phyloP scores from a whole-genome alignment of 345 rosid genomes.

The Fremontodendron californicum region DNA sequence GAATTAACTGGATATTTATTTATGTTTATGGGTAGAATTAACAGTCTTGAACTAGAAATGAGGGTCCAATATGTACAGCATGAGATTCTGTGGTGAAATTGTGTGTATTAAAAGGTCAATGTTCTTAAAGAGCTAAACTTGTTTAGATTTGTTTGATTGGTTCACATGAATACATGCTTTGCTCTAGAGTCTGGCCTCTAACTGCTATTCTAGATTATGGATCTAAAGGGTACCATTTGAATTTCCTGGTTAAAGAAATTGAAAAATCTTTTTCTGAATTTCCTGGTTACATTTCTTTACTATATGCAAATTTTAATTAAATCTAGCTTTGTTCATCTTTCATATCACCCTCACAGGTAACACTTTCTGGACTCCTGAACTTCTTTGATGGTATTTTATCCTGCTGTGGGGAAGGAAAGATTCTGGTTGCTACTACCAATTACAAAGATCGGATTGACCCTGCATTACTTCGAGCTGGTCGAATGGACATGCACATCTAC shows the following conservation, averaged over 20 bases:
- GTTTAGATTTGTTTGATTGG: not conserved
- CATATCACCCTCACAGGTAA: slow-evolving; percentile 17
- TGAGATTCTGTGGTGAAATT: not conserved
- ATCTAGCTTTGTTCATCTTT: not conserved
- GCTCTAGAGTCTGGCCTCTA: not conserved
- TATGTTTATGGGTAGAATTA: not conserved
- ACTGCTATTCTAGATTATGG: not conserved
- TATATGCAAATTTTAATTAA: not conserved
- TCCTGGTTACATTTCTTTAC: not conserved
- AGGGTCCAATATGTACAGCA: not conserved
- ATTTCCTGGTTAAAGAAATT: not conserved
- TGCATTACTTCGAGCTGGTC: slow-evolving; percentile 39
- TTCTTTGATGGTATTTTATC: slow-evolving; percentile 43
- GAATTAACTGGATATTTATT: not conserved
- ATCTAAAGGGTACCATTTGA: not conserved
- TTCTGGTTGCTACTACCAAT: slow-evolving; percentile 41
- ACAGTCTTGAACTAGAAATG: not conserved
- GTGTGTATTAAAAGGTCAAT: not conserved
- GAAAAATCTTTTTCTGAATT: not conserved
- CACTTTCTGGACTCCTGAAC: slow-evolving; percentile 43
- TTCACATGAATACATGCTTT: not conserved
- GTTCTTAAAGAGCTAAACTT: not conserved
- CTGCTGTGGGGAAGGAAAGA: slow-evolving; percentile 48
- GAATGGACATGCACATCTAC: slow-evolving; percentile 39
- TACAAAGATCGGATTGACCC: slow-evolving; percentile 39